Base-by-base conservation (phyloP, 2,329 filamentous ascomycete species). In the Incumbomyces lentus region DNA sequence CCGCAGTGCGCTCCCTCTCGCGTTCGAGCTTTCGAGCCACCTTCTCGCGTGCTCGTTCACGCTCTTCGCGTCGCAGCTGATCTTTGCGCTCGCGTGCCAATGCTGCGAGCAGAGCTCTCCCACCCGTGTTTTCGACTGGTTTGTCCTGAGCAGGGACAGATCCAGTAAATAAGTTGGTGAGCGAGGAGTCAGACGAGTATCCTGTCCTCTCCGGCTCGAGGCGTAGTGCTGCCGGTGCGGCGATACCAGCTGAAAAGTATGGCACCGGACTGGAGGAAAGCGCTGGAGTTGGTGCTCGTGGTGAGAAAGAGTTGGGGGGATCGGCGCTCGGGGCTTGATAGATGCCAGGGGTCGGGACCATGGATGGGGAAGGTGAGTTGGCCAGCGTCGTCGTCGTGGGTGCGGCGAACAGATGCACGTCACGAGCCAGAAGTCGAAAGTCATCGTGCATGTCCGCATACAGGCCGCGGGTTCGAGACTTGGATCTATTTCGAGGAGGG, bases 371-470 rank as follows among this genome's bases (percentile, higher is more conserved):
- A n/a, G n/a, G n/a, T n/a, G n/a, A n/a, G n/a, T n/a, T 18, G 3
- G 29, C 16, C 30, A 14, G 3, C 8, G 12, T 16, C 7, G 18
- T 31, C 13, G 33, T 26, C 13, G 32, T 36, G 33, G 29, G 2
- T 19, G 13, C 22, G 4, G 30, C 36, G 31, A 3, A 12, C 22
- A 44, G 34, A 18, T 13, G 31, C 10, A 44, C 41, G 33, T 44
- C 41, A n/a, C 41, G n/a, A 8, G 22, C 41, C 13, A 44, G 33
- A 3, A 44, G 41, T n/a, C 41, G 41, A 18, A 44, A 44, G 32
- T 44, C 41, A 19, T 44, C 41, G 33, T 44, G 41, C 41, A 44
- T 44, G 19, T 44, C 41, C n/a, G 41, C 41, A 18, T 44, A 44
- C 8, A 44, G 41, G 12, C 41, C 41, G 17, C 41, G 41, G 26